Percentiles rank a stretch among this genome's conserved stretches.
Conservation (phyloP, 352 stramenopile genomes). For the Phytopythium oedochilum region DNA sequence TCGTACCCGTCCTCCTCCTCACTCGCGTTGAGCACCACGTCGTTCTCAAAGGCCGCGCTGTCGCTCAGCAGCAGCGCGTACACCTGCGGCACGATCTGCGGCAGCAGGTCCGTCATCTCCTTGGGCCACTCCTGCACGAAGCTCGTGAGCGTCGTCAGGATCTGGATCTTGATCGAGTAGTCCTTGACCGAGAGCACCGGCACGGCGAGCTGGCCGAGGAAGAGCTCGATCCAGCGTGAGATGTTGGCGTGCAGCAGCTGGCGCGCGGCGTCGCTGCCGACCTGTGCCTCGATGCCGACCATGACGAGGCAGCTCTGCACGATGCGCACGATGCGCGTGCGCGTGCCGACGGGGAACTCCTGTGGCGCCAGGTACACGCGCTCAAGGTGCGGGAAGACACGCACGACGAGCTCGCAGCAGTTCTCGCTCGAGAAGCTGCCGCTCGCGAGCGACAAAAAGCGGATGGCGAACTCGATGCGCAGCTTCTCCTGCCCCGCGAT, state of each 20-base stretch:
- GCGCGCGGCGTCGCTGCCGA: conserved; percentile 52
- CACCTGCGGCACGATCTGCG: conserved; percentile 67
- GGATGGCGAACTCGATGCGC: conserved; percentile 64
- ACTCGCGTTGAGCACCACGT: conserved; percentile 42
- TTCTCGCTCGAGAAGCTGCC: conserved; percentile 77
- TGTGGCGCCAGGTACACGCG: conserved; percentile 43
- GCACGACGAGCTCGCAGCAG: conserved; percentile 70
- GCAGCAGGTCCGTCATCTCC: conserved; percentile 69
- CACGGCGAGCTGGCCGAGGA: conserved; percentile 42
- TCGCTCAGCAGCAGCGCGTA: conserved; percentile 47
- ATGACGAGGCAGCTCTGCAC: conserved; percentile 76
- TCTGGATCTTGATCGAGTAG: conserved; percentile 73
- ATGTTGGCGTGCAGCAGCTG: conserved; percentile 65
- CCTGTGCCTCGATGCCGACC: conserved; percentile 79
- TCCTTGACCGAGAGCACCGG: conserved; percentile 48
- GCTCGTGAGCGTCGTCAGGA: conserved; percentile 63
- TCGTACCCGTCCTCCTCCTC: conserved; percentile 73
- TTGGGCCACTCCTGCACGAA: conserved; percentile 83
- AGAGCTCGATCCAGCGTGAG: conserved; percentile 65
- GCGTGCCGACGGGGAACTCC: conserved; percentile 45
- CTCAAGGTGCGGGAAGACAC: conserved; percentile 70
- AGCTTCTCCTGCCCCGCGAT: conserved; percentile 46
- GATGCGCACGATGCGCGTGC: conserved; percentile 60
- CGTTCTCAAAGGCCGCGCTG: conserved; percentile 41
- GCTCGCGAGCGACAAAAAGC: conserved; percentile 66